A percentile compares a stretch with the other conserved stretches of the same genome.
phyloP scores from a whole-genome alignment of 305 asterid species.

The Fraxinus albicans region DNA sequence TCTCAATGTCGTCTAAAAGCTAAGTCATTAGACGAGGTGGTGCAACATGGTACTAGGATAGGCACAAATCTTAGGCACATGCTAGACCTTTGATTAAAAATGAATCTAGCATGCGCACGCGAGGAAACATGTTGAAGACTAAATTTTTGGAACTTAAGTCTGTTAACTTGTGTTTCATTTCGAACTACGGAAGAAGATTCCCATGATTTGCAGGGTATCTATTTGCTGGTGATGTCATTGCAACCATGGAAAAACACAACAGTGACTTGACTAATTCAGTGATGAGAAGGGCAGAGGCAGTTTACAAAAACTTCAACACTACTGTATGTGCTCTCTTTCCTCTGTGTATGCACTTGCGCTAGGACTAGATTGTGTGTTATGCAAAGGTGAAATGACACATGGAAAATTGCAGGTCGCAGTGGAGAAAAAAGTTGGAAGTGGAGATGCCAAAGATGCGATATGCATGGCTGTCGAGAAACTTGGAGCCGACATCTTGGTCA shows the following conservation, averaged over 20 bases:
- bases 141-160: neutral
- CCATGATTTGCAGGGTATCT: conserved; percentile 30
- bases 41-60: neutral
- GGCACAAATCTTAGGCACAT: neutral
- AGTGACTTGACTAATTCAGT: conserved; percentile 48
- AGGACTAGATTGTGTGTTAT: neutral
- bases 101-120: neutral
- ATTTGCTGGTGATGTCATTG: conserved; percentile 44
- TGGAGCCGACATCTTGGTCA: conserved; percentile 54
- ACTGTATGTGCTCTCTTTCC: conserved; percentile 15
- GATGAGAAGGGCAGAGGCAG: conserved; percentile 51
- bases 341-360: neutral
- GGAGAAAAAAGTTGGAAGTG: conserved; percentile 61
- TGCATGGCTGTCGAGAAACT: conserved; percentile 53
- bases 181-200: neutral
- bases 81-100: neutral
- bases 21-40: neutral
- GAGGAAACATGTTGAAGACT: neutral
- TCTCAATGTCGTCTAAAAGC: neutral
- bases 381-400: neutral
- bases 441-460: conserved; percentile 60
- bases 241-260: conserved; percentile 37
- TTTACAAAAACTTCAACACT: conserved; percentile 29
- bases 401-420: conserved; percentile 38
- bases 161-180: neutral